A percentile compares a stretch with the other conserved stretches of the same genome.
phyloP scores from a whole-genome alignment of 2,329 filamentous ascomycete genomes.

The Botrytis squamosa region DNA sequence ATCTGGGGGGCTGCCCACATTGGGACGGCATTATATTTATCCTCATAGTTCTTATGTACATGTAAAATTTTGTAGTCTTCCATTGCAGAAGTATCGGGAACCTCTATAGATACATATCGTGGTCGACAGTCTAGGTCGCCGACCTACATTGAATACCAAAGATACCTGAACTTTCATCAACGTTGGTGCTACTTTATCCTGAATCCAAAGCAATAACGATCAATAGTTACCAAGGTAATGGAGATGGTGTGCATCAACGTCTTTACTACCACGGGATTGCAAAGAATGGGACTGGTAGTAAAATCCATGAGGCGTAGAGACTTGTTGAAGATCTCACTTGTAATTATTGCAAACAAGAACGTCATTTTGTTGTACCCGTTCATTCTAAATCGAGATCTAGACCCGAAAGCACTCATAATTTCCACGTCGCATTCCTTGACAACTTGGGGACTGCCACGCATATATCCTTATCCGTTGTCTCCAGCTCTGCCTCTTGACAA shows the following conservation, averaged over 20 bases:
- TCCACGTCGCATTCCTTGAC: slow-evolving; percentile 21
- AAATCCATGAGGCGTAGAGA: background rate
- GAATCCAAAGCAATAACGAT: background rate
- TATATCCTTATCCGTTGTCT: slow-evolving; percentile 22
- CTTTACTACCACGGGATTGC: slow-evolving; percentile 4
- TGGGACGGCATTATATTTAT: background rate
- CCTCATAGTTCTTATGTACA: background rate
- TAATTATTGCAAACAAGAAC: background rate
- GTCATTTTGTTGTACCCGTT: background rate
- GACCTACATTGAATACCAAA: slow-evolving; percentile 13
- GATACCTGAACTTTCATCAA: slow-evolving; percentile 7
- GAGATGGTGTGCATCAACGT: slow-evolving; percentile 17
- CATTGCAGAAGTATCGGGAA: slow-evolving; percentile 16
- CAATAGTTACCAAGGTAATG: slow-evolving; percentile 2
- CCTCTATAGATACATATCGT: slow-evolving; percentile 12
- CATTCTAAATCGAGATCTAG: slow-evolving; percentile 4
- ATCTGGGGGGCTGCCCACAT: background rate
- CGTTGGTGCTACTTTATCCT: slow-evolving; percentile 13
- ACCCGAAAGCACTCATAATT: slow-evolving; percentile 18
- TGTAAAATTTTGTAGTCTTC: background rate
- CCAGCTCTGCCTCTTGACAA: slow-evolving; percentile 70
- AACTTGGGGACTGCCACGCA: slow-evolving; percentile 28
- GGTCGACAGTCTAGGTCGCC: slow-evolving; percentile 15
- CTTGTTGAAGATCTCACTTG: background rate
- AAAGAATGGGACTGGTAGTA: background rate